These are phyloP conservation scores for Carallia pectinifolia DNA, from an alignment of 345 rosid genomes.

Conservation along the genomic window DNA sequence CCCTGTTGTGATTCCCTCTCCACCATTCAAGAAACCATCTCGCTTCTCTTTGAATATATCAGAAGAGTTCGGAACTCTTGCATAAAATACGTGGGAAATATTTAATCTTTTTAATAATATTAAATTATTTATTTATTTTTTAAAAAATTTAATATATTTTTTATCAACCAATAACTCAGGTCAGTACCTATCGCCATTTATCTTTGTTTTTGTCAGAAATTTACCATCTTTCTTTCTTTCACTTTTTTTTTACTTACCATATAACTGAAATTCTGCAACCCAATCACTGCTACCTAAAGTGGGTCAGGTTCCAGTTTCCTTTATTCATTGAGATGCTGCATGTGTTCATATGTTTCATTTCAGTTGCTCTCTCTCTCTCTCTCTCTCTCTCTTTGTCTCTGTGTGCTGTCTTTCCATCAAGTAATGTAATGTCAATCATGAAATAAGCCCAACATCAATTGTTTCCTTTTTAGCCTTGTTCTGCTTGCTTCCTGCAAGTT, in stretches of 20 bases:
- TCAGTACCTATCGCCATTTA: too few relatives aligned
- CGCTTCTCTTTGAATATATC: not conserved
- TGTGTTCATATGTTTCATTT: constrained; percentile 21
- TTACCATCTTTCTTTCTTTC: not conserved
- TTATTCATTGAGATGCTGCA: constrained; percentile 11
- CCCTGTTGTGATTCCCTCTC: constrained; percentile 16
- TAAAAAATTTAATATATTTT: too few relatives aligned
- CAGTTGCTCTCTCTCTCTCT: constrained; percentile 15
- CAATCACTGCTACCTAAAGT: constrained; percentile 19
- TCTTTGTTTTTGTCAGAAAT: too few relatives aligned
- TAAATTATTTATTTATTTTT: too few relatives aligned
- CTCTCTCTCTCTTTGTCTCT: not conserved
- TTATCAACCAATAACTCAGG: too few relatives aligned
- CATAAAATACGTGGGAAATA: too few relatives aligned
- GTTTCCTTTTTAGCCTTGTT: constrained; percentile 10
- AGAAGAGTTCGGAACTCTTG: not conserved
- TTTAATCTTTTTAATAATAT: too few relatives aligned
- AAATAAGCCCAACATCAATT: constrained; percentile 29
- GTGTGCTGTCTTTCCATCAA: not conserved
- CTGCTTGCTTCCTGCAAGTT: constrained; percentile 22
- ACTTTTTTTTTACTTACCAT: not conserved
- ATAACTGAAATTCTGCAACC: constrained; percentile 4
- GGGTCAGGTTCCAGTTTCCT: constrained; percentile 18
- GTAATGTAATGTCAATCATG: constrained; percentile 19
- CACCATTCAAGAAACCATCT: constrained; percentile 13